Percentiles rank a stretch among this genome's conserved stretches.
phyloP scores from a whole-genome alignment of 225 moss, liverwort and hornwort species.

The Sphagnum contortum region DNA sequence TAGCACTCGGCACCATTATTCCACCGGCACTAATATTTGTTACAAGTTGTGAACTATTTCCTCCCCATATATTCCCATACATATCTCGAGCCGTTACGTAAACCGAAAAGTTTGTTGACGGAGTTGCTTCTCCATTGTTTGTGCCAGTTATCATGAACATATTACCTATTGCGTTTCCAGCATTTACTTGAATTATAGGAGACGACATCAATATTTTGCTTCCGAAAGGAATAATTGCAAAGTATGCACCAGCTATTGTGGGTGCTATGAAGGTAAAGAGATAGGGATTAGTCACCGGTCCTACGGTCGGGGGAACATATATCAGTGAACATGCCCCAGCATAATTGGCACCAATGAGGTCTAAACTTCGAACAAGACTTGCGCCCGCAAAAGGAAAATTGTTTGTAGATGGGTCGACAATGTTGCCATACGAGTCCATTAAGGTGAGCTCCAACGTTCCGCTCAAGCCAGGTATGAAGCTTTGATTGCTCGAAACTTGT shows the following conservation, averaged over 20 bases:
- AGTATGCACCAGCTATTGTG: constrained; percentile 16
- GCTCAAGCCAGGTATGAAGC: constrained; percentile 14
- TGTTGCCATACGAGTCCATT: constrained; percentile 19
- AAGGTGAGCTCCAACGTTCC: constrained; percentile 21
- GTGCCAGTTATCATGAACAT: constrained; percentile 19
- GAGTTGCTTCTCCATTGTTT: constrained; percentile 12
- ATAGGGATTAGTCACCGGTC: constrained; percentile 17
- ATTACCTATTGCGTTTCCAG: constrained; percentile 12
- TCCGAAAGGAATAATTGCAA: constrained; percentile 15
- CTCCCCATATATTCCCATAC: constrained; percentile 32
- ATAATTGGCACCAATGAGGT: neutral
- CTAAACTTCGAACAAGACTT: constrained; percentile 16
- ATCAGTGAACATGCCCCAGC: constrained; percentile 6
- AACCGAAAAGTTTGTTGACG: constrained; percentile 11
- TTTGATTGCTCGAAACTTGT: too few species aligned
- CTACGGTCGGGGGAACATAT: constrained; percentile 6
- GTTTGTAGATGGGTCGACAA: constrained; percentile 1
- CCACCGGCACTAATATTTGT: constrained; percentile 3
- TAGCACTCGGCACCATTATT: neutral
- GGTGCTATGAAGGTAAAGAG: constrained; percentile 21
- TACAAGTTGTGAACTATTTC: constrained; percentile 14
- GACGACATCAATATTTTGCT: constrained; percentile 12
- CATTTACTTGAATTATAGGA: constrained; percentile 6
- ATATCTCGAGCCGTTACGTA: constrained; percentile 12
- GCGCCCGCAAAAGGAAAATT: constrained; percentile 20